phyloP scores from a whole-genome alignment of 306 rosid genomes.

The Prunus campanulata region DNA sequence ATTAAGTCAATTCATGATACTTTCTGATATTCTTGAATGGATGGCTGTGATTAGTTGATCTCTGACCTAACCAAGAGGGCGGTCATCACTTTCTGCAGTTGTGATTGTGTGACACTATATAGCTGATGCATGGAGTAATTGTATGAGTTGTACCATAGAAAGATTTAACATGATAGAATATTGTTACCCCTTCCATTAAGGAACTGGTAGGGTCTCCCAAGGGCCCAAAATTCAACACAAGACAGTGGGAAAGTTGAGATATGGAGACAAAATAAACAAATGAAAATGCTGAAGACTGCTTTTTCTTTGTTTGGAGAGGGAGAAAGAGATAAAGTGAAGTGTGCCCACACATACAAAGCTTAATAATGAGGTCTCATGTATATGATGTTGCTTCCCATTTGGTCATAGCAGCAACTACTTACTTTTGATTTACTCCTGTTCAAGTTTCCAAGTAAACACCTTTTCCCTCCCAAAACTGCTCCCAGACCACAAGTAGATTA shows the following conservation, averaged over 20 bases:
- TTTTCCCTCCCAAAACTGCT: slow-evolving; percentile 8
- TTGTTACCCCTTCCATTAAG: slow-evolving; percentile 44
- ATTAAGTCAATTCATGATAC: slow-evolving; percentile 5
- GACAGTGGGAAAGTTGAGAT: slow-evolving; percentile 19
- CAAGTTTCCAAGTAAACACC: slow-evolving; percentile 19
- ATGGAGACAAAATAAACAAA: background rate
- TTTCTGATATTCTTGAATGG: background rate
- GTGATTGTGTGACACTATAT: background rate
- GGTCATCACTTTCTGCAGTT: slow-evolving; percentile 13
- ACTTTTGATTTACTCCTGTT: slow-evolving; percentile 34
- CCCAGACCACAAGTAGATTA: background rate
- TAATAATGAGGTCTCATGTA: slow-evolving; percentile 35
- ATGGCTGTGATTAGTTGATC: slow-evolving; percentile 13
- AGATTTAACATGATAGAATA: slow-evolving; percentile 19
- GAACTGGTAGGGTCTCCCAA: slow-evolving; percentile 44
- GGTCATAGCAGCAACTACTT: slow-evolving; percentile 12
- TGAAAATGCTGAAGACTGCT: background rate
- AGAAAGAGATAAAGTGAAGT: slow-evolving; percentile 12
- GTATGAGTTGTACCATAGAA: background rate
- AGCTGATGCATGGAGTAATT: too few relatives aligned
- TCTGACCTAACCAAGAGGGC: background rate
- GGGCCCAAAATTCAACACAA: slow-evolving; percentile 30
- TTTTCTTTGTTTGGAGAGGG: slow-evolving; percentile 12
- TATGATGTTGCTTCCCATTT: slow-evolving; percentile 47
- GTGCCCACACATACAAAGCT: slow-evolving; percentile 26